A percentile compares a stretch with the other conserved stretches of the same genome.
phyloP scores from a whole-genome alignment of 768 basidiomycete species.

The Epithele typhae region DNA sequence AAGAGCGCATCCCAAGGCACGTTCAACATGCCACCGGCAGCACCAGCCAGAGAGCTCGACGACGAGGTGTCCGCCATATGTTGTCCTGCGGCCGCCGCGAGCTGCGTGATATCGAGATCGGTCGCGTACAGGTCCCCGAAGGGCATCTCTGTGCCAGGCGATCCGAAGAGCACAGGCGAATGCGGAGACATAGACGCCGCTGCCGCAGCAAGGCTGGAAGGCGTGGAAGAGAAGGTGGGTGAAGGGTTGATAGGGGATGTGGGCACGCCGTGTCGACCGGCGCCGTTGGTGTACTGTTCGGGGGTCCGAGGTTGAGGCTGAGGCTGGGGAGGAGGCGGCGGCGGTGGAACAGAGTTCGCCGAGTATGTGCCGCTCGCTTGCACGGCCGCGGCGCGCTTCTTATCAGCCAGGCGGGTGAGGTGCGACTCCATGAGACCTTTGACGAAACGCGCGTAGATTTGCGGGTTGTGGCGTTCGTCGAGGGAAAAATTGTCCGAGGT shows the following conservation, averaged over 20 bases:
- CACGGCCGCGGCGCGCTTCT: not conserved
- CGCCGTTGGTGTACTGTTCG: too few relatives aligned
- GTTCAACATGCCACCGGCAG: conserved; percentile 4
- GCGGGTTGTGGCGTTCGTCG: conserved; percentile 19
- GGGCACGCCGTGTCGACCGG: too few relatives aligned
- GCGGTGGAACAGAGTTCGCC: too few relatives aligned
- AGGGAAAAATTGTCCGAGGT: conserved; percentile 11
- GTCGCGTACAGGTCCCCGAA: conserved; percentile 10
- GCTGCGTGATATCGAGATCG: conserved; percentile 12
- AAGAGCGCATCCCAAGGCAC: conserved; percentile 12
- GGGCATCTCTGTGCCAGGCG: not conserved
- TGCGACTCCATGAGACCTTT: conserved; percentile 18
- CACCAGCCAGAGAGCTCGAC: too few relatives aligned
- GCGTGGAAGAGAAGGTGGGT: not conserved
- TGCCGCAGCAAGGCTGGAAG: not conserved
- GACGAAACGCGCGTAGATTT: conserved; percentile 21
- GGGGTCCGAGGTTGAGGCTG: too few relatives aligned
- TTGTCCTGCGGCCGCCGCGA: conserved; percentile 2
- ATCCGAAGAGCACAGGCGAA: not conserved
- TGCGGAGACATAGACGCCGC: not conserved
- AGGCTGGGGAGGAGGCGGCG: too few relatives aligned
- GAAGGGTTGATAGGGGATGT: too few relatives aligned
- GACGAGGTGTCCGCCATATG: too few relatives aligned
- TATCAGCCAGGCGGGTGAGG: conserved; percentile 10
- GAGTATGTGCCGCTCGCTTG: too few relatives aligned